A percentile compares a stretch with the other conserved stretches of the same genome.
These are phyloP conservation scores for Diutina pseudorugosa DNA, from an alignment of 1,139 yeast species.

Conservation along the genomic window DNA sequence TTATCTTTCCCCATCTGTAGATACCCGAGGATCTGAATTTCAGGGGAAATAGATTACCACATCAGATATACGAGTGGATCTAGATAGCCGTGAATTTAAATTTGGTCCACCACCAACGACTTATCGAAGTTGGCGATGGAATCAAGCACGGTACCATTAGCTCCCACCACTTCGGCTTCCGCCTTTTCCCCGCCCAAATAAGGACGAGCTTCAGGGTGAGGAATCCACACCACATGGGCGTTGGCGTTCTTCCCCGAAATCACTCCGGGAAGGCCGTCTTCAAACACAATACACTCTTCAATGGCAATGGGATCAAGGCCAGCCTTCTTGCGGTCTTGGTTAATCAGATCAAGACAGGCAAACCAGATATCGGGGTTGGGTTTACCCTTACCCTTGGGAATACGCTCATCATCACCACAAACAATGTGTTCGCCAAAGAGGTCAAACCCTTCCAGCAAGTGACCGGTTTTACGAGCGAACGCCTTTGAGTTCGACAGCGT, in stretches of 20 bases:
- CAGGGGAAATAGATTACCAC: too few species aligned
- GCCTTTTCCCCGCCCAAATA: neutral
- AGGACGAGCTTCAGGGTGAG: constrained; percentile 53
- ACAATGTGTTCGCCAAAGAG: constrained; percentile 59
- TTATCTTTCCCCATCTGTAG: too few species aligned
- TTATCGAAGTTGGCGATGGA: neutral
- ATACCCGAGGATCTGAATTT: too few species aligned
- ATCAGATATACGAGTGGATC: too few species aligned
- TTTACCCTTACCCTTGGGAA: constrained; percentile 79
- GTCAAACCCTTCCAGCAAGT: constrained; percentile 47
- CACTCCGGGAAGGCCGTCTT: constrained; percentile 90
- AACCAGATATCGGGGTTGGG: constrained; percentile 92
- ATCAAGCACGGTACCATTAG: neutral
- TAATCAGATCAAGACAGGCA: constrained; percentile 61
- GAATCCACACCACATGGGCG: constrained; percentile 86
- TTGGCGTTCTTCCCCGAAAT: constrained; percentile 71
- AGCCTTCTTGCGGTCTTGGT: constrained; percentile 26
- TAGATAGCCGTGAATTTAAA: neutral
- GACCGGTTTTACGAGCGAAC: constrained; percentile 56
- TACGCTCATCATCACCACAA: constrained; percentile 78
- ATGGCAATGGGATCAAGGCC: constrained; percentile 40
- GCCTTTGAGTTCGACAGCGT: constrained; percentile 64
- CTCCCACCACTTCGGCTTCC: neutral
- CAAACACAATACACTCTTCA: constrained; percentile 79
- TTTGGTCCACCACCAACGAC: neutral